phyloP scores from a whole-genome alignment of 106 monocot genomes.

The Amphibolis antarctica region DNA sequence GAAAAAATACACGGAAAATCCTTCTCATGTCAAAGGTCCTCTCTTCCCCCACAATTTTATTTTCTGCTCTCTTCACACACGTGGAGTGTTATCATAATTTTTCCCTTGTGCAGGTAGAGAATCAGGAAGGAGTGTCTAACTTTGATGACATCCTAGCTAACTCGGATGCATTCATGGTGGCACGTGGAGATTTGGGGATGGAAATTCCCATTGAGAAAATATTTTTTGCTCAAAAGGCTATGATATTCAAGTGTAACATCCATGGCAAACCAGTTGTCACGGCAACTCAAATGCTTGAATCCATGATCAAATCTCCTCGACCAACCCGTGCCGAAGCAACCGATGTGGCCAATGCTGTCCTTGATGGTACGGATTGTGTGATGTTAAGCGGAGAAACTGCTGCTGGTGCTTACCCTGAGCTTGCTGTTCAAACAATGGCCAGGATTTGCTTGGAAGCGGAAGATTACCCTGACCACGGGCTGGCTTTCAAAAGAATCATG shows the following conservation, averaged over 20 bases:
- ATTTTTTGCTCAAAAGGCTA: slow-evolving; percentile 62
- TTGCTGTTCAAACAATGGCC: slow-evolving; percentile 68
- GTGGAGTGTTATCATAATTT: not conserved
- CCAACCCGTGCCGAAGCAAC: slow-evolving; percentile 63
- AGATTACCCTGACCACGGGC: slow-evolving; percentile 30
- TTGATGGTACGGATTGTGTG: slow-evolving; percentile 61
- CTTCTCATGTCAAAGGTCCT: slow-evolving; percentile 86
- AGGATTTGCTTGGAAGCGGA: slow-evolving; percentile 60
- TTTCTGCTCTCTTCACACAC: not conserved
- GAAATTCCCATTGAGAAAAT: slow-evolving; percentile 84
- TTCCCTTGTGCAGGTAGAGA: slow-evolving; percentile 34
- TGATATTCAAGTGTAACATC: slow-evolving; percentile 64
- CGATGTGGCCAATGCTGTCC: slow-evolving; percentile 58
- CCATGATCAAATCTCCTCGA: slow-evolving; percentile 69
- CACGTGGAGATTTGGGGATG: slow-evolving; percentile 72
- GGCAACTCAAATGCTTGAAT: slow-evolving; percentile 65
- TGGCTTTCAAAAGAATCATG: slow-evolving; percentile 42
- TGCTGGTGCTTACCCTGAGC: slow-evolving; percentile 64
- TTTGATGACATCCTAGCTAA: slow-evolving; percentile 60
- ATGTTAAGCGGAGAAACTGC: slow-evolving; percentile 73
- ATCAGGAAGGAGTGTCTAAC: slow-evolving; percentile 56
- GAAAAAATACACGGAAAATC: slow-evolving; percentile 54
- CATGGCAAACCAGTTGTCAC: slow-evolving; percentile 54
- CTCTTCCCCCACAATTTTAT: not conserved
- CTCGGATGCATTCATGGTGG: slow-evolving; percentile 76